Conservation (phyloP, 371 early-diverging fungal genomes). For the Mortierella sp. region DNA sequence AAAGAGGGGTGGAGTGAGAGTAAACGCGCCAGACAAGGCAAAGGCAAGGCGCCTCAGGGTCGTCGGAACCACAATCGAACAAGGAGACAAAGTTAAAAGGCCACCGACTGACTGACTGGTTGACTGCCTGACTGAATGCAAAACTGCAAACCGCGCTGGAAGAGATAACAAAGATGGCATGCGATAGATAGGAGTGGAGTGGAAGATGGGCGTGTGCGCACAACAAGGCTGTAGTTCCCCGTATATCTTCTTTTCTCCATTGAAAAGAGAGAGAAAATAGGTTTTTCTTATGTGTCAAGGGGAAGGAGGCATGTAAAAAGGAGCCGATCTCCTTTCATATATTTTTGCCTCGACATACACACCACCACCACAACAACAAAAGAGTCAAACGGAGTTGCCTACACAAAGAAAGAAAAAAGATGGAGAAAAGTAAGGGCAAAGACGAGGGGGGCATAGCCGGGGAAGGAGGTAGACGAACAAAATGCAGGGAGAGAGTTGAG, state of each 20-base stretch:
- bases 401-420: neutral
- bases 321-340: slow-evolving; percentile 6
- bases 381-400: neutral
- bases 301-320: slow-evolving; percentile 9
- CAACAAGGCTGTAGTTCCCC: neutral
- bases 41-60: neutral
- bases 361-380: too few species aligned
- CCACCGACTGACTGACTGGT: neutral
- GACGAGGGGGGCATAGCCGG: neutral
- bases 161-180: neutral
- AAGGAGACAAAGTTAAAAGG: neutral
- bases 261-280: neutral
- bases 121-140: neutral
- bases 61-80: neutral
- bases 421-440: neutral
- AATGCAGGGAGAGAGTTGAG: neutral
- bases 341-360: neutral
- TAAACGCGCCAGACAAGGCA: neutral
- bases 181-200: neutral
- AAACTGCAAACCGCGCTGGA: neutral
- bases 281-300: slow-evolving; percentile 11
- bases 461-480: neutral
- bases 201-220: neutral
- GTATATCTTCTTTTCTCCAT: neutral
- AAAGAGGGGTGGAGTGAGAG: neutral